Base-by-base conservation (phyloP, 1,284 basidiomycete genomes). In the Paramarasmius palmivorus region DNA sequence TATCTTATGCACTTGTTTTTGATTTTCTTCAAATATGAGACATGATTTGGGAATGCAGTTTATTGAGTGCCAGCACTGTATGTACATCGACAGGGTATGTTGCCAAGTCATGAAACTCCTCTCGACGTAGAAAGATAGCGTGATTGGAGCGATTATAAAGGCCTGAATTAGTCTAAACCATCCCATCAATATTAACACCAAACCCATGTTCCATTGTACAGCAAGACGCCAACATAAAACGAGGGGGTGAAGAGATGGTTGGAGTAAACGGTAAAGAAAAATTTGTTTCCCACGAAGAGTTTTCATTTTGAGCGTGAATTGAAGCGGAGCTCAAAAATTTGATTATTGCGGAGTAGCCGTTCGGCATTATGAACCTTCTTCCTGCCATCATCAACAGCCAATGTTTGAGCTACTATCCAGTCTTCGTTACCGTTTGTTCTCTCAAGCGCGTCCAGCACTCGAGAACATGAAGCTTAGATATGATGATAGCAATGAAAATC, bases 51-150 rank as follows among this genome's bases (percentile, higher is more conserved):
- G n/a, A n/a, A n/a, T n/a, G n/a, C n/a, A n/a, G n/a, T n/a, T n/a
- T n/a, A n/a, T n/a, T n/a, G n/a, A n/a, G n/a, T n/a, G n/a, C n/a
- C n/a, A 42, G 40, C 14, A 20, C 22, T 42, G 26, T 19, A 40
- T 3, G 40, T 42, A 12, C 40, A 42, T 22, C 17, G 4, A 12
- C 42, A 17, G 5, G 23, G n/a, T 22, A 25, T 88, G 77, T 88
- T 58, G 83, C 87, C 86, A 68, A 79, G 74, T 75, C 83, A 89
- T 89, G 87, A 90, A 90, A 89, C 87, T 86, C 86, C 78, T 80
- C 73, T 80, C 82, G 62, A 77, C 85, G 84, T 89, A 67, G 68
- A 65, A 63, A 62, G 29, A 65, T 62, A 71, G 67, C 75, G 85
- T 79, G 82, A 82, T 84, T 69, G 75, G 84, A 88, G 87, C 81